A percentile compares a stretch with the other conserved stretches of the same genome.
phyloP scores from a whole-genome alignment of 306 rosid species.

The Rosa persica region DNA sequence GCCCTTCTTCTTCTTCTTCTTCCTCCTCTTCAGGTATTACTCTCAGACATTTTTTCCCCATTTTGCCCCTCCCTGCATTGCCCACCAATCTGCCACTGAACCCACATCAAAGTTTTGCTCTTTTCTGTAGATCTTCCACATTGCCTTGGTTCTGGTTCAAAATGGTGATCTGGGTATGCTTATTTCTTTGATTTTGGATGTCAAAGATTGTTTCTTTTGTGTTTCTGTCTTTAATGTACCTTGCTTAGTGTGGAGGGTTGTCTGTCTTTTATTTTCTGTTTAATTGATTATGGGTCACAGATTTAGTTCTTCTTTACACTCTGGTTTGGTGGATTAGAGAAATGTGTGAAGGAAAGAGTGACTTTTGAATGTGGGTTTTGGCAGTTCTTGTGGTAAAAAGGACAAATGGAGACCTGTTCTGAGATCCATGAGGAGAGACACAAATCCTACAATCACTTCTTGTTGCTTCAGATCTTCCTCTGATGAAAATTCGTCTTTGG shows the following conservation, averaged over 20 bases:
- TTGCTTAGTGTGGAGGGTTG: slow-evolving; percentile 4
- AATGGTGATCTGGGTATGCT: slow-evolving; percentile 41
- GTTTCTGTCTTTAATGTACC: neutral
- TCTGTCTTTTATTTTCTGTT: neutral
- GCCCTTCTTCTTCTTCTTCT: slow-evolving; percentile 12
- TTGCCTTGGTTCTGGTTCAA: slow-evolving; percentile 26
- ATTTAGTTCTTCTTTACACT: neutral
- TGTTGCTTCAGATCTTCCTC: slow-evolving; percentile 49
- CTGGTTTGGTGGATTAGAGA: slow-evolving; percentile 18
- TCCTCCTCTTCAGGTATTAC: slow-evolving; percentile 45
- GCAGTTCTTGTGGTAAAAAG: neutral
- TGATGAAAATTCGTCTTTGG: slow-evolving; percentile 9
- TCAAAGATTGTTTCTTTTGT: slow-evolving; percentile 9
- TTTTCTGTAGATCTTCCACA: slow-evolving; percentile 54
- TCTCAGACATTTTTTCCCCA: neutral
- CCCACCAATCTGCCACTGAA: neutral
- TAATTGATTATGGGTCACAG: neutral
- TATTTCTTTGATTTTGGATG: slow-evolving; percentile 25
- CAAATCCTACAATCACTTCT: neutral
- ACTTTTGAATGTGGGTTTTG: slow-evolving; percentile 23
- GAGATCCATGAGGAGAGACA: slow-evolving; percentile 37
- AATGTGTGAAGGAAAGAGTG: slow-evolving; percentile 9
- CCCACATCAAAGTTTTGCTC: slow-evolving; percentile 7
- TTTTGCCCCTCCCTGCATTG: slow-evolving; percentile 12
- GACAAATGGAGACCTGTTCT: neutral